Base-by-base conservation (phyloP, 768 basidiomycete genomes). In the Clathrus columnatus region DNA sequence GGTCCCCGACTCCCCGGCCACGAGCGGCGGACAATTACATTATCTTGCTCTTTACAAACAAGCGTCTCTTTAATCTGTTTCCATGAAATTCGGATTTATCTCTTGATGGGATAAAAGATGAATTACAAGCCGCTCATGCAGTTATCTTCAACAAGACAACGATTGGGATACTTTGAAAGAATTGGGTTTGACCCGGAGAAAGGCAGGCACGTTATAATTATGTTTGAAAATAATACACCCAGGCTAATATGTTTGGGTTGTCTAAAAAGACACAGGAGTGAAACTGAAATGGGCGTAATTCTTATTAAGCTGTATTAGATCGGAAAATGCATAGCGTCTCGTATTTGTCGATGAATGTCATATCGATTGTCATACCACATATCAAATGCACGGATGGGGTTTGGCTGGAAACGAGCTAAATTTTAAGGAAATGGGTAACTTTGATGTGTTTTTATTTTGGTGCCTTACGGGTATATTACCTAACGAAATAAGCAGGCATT, bases 401-500 rank as follows among this genome's bases (percentile, higher is more conserved):
- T 56, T 52, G 52, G 54, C 58, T 17, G 2, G 2, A 27, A 51
- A 8, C 18, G 48, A 11, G 57, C 32, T 2, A n/a, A 24, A 17
- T 58, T 58, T 32, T 18, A 52, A 7, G 57, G 57, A 7, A 28
- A 43, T 11, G 46, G 45, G 50, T 53, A 28, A 7, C 45, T 23
- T 27, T n/a, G 16, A 14, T 3, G 18, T 47, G 20, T 28, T 7
- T 6, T 28, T 28, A 5, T 7, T 5, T 26, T n/a, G 21, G 23
- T 21, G 32, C 18, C 30, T 32, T n/a, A n/a, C n/a, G n/a, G n/a
- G n/a, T n/a, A n/a, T n/a, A n/a, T n/a, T 26, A 7, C 16, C 10
- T n/a, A n/a, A n/a, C n/a, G n/a, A n/a, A n/a, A n/a, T n/a, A n/a
- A 47, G 21, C 17, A 60, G 60, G 20, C 59, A 60, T 50, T 61